phyloP scores from a whole-genome alignment of 331 rosid species.

The Quercus lobata region DNA sequence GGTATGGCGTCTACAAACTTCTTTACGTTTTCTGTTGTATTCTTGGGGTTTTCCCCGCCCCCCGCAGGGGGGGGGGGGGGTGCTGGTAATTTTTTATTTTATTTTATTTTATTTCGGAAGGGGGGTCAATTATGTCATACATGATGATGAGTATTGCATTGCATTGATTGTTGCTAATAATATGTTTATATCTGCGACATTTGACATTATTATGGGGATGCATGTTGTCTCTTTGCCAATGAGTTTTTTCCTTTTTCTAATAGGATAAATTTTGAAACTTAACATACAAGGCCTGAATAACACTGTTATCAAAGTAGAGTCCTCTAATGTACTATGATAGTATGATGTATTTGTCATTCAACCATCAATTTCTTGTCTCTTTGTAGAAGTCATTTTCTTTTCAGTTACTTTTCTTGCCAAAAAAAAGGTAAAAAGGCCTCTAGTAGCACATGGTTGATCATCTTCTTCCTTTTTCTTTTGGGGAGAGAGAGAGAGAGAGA shows the following conservation, averaged over 20 bases:
- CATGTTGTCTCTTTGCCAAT: not conserved
- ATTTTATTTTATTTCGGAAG: too few relatives aligned
- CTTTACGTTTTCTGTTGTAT: not conserved
- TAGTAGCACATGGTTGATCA: too few relatives aligned
- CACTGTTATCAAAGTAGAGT: not conserved
- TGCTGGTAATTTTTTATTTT: too few relatives aligned
- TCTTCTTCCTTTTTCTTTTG: too few relatives aligned
- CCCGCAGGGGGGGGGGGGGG: not conserved
- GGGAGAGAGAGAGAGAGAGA: too few relatives aligned
- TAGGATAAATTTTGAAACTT: not conserved
- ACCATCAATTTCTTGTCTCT: not conserved
- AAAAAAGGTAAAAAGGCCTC: too few relatives aligned
- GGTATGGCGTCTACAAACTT: slow-evolving; percentile 43
- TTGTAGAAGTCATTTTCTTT: not conserved
- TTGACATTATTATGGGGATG: not conserved
- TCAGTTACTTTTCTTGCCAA: too few relatives aligned
- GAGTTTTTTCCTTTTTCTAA: not conserved
- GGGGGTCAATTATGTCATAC: not conserved
- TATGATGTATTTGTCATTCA: not conserved
- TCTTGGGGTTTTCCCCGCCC: not conserved
- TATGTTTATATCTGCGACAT: not conserved
- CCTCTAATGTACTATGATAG: not conserved
- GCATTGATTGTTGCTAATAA: not conserved
- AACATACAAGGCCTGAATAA: not conserved
- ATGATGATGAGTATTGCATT: not conserved